phyloP scores from a whole-genome alignment of 2,329 filamentous ascomycete species.

The Cladophialophora chaetospira region DNA sequence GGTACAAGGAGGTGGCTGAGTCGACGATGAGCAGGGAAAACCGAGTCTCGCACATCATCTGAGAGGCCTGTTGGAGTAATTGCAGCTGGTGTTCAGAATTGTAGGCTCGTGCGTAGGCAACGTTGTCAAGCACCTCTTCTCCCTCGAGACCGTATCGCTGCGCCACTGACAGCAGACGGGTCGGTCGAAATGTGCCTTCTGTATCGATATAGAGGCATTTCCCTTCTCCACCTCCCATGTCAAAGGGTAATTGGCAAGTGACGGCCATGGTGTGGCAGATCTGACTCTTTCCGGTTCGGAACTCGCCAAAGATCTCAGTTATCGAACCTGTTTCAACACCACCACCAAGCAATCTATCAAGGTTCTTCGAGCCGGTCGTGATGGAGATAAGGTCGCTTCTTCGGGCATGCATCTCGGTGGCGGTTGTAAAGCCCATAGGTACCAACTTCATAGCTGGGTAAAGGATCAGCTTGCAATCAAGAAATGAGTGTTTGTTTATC shows the following conservation, averaged over 20 bases:
- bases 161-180: conserved; percentile 85
- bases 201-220: conserved; percentile 99
- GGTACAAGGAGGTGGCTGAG: conserved; percentile 91
- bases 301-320: conserved; percentile 97
- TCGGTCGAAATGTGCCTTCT: conserved; percentile 93
- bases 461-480: conserved; percentile 18
- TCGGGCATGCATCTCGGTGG: conserved; percentile 97
- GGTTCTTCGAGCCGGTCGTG: conserved; percentile 94
- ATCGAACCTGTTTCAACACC: conserved; percentile 97
- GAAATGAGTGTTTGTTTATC: conserved; percentile 24
- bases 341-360: conserved; percentile 91
- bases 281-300: conserved; percentile 96
- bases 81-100: conserved; percentile 98
- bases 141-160: conserved; percentile 92
- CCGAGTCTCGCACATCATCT: conserved; percentile 99
- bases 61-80: conserved; percentile 87
- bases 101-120: conserved; percentile 96
- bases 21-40: conserved; percentile 96
- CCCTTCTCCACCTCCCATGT: conserved; percentile 97
- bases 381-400: conserved; percentile 97
- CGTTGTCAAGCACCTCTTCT: conserved; percentile 96
- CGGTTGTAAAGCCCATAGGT: conserved; percentile 98
- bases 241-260: conserved; percentile 94
- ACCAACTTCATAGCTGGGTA: conserved; percentile 83
- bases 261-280: conserved; percentile 98